phyloP scores from a whole-genome alignment of 768 basidiomycete genomes.

The Megacollybia marginata region DNA sequence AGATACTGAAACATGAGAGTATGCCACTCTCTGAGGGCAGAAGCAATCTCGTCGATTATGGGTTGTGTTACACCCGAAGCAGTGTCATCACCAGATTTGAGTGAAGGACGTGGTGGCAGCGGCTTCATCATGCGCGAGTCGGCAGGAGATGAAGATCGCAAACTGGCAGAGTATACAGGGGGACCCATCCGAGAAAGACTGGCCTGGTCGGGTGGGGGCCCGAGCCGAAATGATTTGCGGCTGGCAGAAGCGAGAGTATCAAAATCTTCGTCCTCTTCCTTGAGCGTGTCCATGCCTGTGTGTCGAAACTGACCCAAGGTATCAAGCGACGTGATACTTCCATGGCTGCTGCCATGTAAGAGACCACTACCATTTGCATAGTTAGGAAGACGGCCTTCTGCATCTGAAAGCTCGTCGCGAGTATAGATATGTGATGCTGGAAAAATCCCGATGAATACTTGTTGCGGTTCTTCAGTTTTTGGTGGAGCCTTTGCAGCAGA shows the following conservation, averaged over 20 bases:
- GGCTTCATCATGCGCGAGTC: conserved; percentile 64
- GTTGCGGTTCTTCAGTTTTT: conserved; percentile 71
- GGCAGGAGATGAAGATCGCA: conserved; percentile 65
- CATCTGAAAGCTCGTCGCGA: conserved; percentile 81
- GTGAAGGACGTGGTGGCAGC: conserved; percentile 83
- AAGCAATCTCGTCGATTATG: conserved; percentile 95
- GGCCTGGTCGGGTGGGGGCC: conserved; percentile 68
- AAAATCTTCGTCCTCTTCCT: conserved; percentile 53
- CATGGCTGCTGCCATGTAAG: conserved; percentile 28
- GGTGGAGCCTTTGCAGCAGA: conserved; percentile 41
- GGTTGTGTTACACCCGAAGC: conserved; percentile 76
- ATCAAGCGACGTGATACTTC: conserved; percentile 34
- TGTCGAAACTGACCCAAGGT: conserved; percentile 16
- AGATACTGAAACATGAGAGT: conserved; percentile 88
- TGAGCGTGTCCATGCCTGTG: conserved; percentile 49
- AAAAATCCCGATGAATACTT: conserved; percentile 92
- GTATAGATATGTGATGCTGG: conserved; percentile 84
- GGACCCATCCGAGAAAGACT: conserved; percentile 65
- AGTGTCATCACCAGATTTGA: conserved; percentile 94
- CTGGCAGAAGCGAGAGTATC: conserved; percentile 20
- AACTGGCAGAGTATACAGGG: conserved; percentile 65
- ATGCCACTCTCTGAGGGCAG: conserved; percentile 95
- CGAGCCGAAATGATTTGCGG: conserved; percentile 64
- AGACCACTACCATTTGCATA: conserved; percentile 41
- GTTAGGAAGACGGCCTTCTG: conserved; percentile 77